Evolutionary conservation across 2,329 filamentous ascomycete species (phyloP).

Genomic region (Clonostachys rosea): DNA sequence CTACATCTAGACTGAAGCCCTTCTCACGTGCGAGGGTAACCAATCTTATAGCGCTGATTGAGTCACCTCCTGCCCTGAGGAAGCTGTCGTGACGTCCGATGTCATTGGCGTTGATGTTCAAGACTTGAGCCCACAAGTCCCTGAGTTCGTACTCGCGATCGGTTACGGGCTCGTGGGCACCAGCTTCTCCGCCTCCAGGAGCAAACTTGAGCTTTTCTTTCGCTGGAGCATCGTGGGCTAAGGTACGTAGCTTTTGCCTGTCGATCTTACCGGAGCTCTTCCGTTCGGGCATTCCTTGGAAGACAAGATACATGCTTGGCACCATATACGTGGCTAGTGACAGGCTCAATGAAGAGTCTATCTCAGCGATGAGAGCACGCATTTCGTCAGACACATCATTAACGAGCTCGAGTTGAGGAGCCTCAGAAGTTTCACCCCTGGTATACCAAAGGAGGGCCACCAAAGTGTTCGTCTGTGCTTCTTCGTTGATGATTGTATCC

Average conservation of each 20-base stretch:
- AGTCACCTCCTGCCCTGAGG: constrained; percentile 38
- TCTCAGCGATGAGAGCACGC: neutral
- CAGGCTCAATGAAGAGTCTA: neutral
- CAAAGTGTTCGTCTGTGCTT: neutral
- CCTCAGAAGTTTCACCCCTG: neutral
- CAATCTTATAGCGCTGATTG: constrained; percentile 37
- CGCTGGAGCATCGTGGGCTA: constrained; percentile 10
- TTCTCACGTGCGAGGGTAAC: constrained; percentile 27
- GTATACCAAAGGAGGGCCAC: neutral
- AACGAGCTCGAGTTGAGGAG: neutral
- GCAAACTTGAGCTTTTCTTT: constrained; percentile 3
- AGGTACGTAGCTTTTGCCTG: constrained; percentile 13
- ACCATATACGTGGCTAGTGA: constrained; percentile 20
- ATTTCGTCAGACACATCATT: neutral
- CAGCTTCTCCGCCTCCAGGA: neutral
- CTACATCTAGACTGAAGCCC: constrained; percentile 29
- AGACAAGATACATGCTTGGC: constrained; percentile 18
- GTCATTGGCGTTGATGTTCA: constrained; percentile 1
- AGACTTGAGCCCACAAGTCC: constrained; percentile 10
- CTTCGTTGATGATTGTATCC: neutral
- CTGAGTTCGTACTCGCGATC: constrained; percentile 13
- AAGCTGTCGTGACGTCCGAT: constrained; percentile 25
- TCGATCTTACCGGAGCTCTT: constrained; percentile 19
- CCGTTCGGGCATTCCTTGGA: constrained; percentile 14
- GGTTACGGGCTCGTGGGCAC: constrained; percentile 11